Evolutionary conservation across 2,329 filamentous ascomycete species (phyloP).

Genomic region (Fusarium denticulatum): DNA sequence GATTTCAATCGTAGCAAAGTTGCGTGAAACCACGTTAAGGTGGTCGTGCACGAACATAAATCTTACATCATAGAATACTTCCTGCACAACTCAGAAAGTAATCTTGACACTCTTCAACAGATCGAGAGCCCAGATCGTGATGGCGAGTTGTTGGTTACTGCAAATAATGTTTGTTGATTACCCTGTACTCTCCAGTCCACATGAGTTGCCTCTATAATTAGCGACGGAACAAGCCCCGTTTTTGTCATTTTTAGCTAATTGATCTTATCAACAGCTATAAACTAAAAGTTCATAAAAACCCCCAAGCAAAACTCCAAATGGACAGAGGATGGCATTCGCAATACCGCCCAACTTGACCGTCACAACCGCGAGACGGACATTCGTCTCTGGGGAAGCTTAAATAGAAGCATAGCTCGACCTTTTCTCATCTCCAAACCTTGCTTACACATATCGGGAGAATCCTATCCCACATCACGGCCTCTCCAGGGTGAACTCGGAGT

Average conservation of each 20-base stretch:
- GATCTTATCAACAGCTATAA: fast-evolving
- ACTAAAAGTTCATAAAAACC: fast-evolving
- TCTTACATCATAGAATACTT: fast-evolving
- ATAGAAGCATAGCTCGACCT: background rate
- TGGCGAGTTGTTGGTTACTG: fast-evolving
- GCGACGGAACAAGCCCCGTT: fast-evolving
- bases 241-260: background rate
- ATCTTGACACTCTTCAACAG: fast-evolving
- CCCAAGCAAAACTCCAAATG: background rate
- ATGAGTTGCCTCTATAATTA: background rate
- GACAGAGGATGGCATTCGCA: fast-evolving
- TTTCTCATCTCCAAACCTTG: background rate
- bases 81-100: fast-evolving
- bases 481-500: background rate
- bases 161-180: background rate
- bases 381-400: background rate
- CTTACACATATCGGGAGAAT: background rate
- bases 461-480: background rate
- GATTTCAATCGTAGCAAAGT: too few species aligned
- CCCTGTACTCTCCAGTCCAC: background rate
- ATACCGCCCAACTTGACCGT: fast-evolving
- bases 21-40: too few species aligned
- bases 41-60: too few species aligned
- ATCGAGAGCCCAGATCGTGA: too few species aligned
- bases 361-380: fast-evolving